Conservation (phyloP, 228 moss, liverwort and hornwort genomes). For the Sphagnum fallax region DNA sequence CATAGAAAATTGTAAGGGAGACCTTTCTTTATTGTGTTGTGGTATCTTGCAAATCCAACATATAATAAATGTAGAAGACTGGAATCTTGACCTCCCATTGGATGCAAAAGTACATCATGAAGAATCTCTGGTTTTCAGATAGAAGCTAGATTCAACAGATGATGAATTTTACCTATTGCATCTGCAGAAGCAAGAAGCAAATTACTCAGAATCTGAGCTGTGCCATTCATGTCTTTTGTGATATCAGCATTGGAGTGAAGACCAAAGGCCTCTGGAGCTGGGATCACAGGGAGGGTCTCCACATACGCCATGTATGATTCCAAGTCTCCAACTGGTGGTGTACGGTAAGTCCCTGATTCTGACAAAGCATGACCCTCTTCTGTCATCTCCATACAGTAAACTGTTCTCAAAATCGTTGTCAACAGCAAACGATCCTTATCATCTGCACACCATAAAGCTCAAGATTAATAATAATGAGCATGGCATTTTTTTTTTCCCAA, state of each 20-base stretch:
- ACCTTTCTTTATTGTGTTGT: too few species aligned
- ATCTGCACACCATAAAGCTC: conserved; percentile 28
- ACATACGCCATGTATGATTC: conserved; percentile 49
- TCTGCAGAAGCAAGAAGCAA: conserved; percentile 66
- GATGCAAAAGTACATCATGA: neutral
- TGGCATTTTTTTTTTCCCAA: too few species aligned
- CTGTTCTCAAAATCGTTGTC: conserved; percentile 66
- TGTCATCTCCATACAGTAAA: conserved; percentile 68
- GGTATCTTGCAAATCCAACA: too few species aligned
- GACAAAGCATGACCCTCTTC: conserved; percentile 53
- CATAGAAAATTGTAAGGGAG: too few species aligned
- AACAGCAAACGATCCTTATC: conserved; percentile 79
- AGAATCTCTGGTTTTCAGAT: too few species aligned
- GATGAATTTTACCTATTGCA: conserved; percentile 41
- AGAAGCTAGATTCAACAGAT: neutral
- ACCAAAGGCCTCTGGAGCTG: conserved; percentile 83
- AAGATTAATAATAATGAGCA: neutral
- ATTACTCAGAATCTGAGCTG: conserved; percentile 51
- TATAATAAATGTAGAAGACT: too few species aligned
- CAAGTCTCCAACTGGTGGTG: conserved; percentile 37
- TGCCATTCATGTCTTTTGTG: conserved; percentile 84
- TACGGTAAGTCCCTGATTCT: conserved; percentile 60
- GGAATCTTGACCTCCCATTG: too few species aligned
- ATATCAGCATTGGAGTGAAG: conserved; percentile 89
- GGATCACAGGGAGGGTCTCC: conserved; percentile 57